Evolutionary conservation across 176 grass and related monocot species (phyloP).

Genomic region (Oryza glumipatula): DNA sequence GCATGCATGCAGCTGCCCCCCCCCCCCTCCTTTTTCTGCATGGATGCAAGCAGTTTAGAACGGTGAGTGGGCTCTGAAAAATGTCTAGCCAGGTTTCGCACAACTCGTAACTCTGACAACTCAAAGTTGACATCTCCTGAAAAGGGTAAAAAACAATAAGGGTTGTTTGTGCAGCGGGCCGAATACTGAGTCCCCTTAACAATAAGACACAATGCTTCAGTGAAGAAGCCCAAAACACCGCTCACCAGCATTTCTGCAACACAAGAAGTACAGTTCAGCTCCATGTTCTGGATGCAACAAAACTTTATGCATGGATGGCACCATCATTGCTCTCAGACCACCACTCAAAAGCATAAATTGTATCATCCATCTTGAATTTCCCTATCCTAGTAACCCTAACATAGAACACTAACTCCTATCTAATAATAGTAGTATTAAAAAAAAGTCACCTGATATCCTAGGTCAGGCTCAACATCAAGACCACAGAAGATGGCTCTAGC

Average conservation of each 20-base stretch:
- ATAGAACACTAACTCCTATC: slow-evolving; percentile 32
- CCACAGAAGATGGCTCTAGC: slow-evolving; percentile 65
- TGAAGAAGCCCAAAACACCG: slow-evolving; percentile 66
- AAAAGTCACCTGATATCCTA: slow-evolving; percentile 60
- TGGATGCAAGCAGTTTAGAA: not conserved
- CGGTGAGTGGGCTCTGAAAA: not conserved
- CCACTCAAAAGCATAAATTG: slow-evolving; percentile 46
- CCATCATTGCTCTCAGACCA: slow-evolving; percentile 39
- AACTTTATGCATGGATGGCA: slow-evolving; percentile 55
- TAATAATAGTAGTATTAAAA: slow-evolving; percentile 41
- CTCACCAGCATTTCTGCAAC: slow-evolving; percentile 81
- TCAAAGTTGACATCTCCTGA: slow-evolving; percentile 48
- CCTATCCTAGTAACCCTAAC: slow-evolving; percentile 31
- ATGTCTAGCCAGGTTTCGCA: not conserved
- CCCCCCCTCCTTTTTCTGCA: not conserved
- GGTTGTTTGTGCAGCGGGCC: slow-evolving; percentile 36
- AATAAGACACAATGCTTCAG: slow-evolving; percentile 68
- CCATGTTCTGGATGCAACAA: slow-evolving; percentile 51
- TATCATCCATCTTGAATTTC: slow-evolving; percentile 49
- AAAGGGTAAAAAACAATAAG: slow-evolving; percentile 37
- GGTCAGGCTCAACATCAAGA: slow-evolving; percentile 59
- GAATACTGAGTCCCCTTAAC: slow-evolving; percentile 49
- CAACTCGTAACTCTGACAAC: not conserved
- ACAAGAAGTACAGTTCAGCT: slow-evolving; percentile 85
- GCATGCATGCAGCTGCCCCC: not conserved